Conservation (phyloP, 106 monocot genomes). For the Posidonia australis region DNA sequence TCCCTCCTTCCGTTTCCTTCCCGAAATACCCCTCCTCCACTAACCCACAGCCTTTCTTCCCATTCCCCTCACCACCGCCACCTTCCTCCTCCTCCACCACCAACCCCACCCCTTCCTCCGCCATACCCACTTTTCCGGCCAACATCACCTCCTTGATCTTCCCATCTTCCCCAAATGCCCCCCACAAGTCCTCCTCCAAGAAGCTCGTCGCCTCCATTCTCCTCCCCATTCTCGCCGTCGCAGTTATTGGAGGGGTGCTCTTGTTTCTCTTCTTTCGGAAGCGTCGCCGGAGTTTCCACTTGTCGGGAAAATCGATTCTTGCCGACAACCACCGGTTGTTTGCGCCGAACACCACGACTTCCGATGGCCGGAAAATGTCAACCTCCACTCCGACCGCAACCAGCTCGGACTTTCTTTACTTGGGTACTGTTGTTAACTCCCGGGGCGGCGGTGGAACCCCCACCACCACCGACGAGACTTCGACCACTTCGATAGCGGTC, state of each 20-base stretch:
- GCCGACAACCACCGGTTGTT: slow-evolving; percentile 37
- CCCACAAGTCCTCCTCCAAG: not conserved
- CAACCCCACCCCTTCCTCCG: not conserved
- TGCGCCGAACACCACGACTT: slow-evolving; percentile 16
- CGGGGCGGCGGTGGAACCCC: not conserved
- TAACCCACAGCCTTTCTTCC: slow-evolving; percentile 28
- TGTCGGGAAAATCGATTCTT: not conserved
- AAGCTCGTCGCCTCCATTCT: slow-evolving; percentile 8
- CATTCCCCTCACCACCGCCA: slow-evolving; percentile 9
- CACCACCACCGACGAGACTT: not conserved
- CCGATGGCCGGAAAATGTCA: slow-evolving; percentile 8
- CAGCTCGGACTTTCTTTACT: slow-evolving; percentile 44
- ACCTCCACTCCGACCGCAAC: slow-evolving; percentile 4
- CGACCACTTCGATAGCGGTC: not conserved
- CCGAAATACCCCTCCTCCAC: slow-evolving; percentile 6
- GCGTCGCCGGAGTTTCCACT: not conserved
- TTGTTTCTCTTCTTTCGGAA: slow-evolving; percentile 34
- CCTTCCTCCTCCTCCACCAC: slow-evolving; percentile 11
- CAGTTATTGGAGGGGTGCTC: not conserved
- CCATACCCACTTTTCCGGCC: slow-evolving; percentile 13
- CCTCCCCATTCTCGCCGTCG: slow-evolving; percentile 4
- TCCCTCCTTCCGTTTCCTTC: not conserved
- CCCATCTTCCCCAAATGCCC: slow-evolving; percentile 9
- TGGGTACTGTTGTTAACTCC: slow-evolving; percentile 43
- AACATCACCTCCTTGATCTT: slow-evolving; percentile 15